Base-by-base conservation (phyloP, 1,284 basidiomycete species). In the Thecaphora frezii region DNA sequence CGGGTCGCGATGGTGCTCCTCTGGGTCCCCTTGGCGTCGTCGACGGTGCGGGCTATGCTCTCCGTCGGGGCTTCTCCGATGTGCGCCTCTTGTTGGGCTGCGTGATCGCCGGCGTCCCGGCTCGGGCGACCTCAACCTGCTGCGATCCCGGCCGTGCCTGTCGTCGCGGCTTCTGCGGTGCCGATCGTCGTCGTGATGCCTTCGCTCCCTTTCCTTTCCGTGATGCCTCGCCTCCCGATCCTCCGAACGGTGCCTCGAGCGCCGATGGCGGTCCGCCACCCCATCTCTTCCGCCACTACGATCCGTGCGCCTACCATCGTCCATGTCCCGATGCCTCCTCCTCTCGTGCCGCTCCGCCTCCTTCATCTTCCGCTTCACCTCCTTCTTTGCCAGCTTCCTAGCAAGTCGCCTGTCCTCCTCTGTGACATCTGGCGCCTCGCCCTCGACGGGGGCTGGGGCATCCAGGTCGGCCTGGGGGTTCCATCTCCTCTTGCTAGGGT, bases 371-470 rank as follows among this genome's bases (percentile, higher is more conserved):
- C 38, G 43, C 51, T 59, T 54, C 24, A 57, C 50, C 37, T 58
- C 54, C 48, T 21, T 50, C 46, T 51, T 72, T 52, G 51, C 61
- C 54, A 49, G 47, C 48, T 69, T 51, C n/a, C 46, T 56, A 0
- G 73, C 73, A 23, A 60, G 50, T 41, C 54, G 63, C n/a, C 53
- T 61, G 2, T 68, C 66, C 49, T 75, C 73, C 48, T 67, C 43
- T 46, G 65, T 58, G 46, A 71, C 25, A 36, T 57, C 61, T 8
- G 52, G 48, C 30, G 42, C 48, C 1, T 37, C 43, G 1, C 45
- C 54, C 18, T 47, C 43, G 26, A 58, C 58, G n/a, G n/a, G 22
- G 18, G 5, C 37, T 30, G 36, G 36, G 3, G 19, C 24, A n/a
- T 33, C 37, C 4, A 23, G 16, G 8, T 30, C 19, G 1, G 26